A percentile compares a stretch with the other conserved stretches of the same genome.
These are phyloP conservation scores for Puccinia horiana DNA, from an alignment of 1,284 basidiomycete species.

Conservation along the genomic window DNA sequence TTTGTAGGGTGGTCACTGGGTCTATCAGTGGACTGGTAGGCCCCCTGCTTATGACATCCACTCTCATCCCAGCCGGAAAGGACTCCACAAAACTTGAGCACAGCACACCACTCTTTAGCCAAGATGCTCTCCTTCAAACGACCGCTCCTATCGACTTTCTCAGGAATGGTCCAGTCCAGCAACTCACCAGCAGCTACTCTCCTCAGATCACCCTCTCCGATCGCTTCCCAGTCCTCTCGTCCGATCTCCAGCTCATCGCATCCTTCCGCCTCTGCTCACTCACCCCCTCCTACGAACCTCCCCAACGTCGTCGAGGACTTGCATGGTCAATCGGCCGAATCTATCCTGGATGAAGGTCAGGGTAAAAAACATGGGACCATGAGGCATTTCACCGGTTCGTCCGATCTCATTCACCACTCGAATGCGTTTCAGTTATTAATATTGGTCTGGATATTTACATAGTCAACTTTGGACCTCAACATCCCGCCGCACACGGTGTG, in stretches of 20 bases:
- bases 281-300: neutral
- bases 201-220: neutral
- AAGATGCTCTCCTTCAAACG: conserved; percentile 2
- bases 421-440: neutral
- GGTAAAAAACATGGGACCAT: conserved; percentile 39
- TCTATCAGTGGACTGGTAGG: no score
- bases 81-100: no score
- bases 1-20: no score
- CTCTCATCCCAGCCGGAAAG: no score
- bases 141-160: neutral
- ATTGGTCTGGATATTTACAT: neutral
- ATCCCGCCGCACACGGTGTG: conserved; percentile 98
- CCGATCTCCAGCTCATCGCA: neutral
- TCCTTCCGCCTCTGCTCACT: neutral
- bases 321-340: conserved; percentile 32
- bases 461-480: conserved; percentile 97
- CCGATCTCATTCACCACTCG: no score
- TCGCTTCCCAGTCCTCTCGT: neutral
- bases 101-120: no score
- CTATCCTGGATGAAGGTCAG: conserved; percentile 30
- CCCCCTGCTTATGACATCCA: no score
- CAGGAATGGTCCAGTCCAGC: neutral
- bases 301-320: conserved; percentile 38
- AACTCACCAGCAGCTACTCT: neutral
- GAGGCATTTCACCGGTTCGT: conserved; percentile 43